Evolutionary conservation across 2,329 filamentous ascomycete genomes (phyloP).

Genomic region (Elsinoe arachidis): DNA sequence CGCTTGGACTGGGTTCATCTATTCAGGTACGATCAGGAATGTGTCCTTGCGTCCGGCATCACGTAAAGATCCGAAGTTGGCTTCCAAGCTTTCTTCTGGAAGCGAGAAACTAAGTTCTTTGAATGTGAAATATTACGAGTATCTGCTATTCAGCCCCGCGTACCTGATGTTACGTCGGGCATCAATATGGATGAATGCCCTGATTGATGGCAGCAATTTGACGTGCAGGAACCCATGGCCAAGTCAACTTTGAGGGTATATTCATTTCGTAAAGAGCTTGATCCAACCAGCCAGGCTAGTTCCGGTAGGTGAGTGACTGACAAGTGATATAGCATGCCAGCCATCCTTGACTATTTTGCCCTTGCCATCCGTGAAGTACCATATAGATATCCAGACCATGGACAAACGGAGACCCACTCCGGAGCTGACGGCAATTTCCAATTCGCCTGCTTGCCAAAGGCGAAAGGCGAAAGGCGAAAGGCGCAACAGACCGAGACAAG

Average conservation of each 20-base stretch:
- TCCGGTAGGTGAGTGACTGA: background rate
- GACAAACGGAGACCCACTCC: background rate
- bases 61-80: background rate
- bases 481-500: background rate
- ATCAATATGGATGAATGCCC: background rate
- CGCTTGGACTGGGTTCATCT: constrained; percentile 11
- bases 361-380: background rate
- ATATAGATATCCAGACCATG: background rate
- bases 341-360: background rate
- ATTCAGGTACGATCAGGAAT: background rate
- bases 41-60: constrained; percentile 11
- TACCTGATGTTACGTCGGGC: background rate
- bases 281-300: background rate
- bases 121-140: constrained; percentile 1
- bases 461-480: background rate
- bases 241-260: background rate
- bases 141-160: background rate
- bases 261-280: background rate
- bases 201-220: background rate
- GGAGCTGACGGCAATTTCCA: background rate
- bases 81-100: background rate
- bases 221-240: background rate
- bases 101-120: background rate
- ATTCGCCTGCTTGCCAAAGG: background rate
- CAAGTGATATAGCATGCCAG: background rate